Conservation (phyloP, 495 filamentous ascomycete genomes). For the Usnea hakonensis region DNA sequence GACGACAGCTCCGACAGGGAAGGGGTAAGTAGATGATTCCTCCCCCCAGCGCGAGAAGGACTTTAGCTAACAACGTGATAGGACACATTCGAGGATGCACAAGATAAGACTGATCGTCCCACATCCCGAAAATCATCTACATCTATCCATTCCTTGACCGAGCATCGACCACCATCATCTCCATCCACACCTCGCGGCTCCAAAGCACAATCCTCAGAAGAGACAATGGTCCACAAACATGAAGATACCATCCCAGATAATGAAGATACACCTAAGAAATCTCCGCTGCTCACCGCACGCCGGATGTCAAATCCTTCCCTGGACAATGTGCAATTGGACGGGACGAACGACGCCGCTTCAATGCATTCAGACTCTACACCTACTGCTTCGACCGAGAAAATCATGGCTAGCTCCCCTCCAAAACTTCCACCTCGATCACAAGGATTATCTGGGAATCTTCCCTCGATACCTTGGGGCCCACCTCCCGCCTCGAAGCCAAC, state of each 20-base stretch:
- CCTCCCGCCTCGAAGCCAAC: slow-evolving; percentile 38
- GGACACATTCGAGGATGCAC: slow-evolving; percentile 74
- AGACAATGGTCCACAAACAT: slow-evolving; percentile 15
- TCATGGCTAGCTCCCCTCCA: slow-evolving; percentile 41
- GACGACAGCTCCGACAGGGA: slow-evolving; percentile 43
- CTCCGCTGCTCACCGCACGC: slow-evolving; percentile 51
- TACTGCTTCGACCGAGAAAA: slow-evolving; percentile 26
- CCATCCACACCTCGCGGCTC: slow-evolving; percentile 16
- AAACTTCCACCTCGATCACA: slow-evolving; percentile 43
- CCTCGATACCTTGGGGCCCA: slow-evolving; percentile 46
- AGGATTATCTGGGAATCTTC: slow-evolving; percentile 43
- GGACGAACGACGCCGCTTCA: slow-evolving; percentile 40
- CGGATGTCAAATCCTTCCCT: slow-evolving; percentile 58
- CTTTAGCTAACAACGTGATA: slow-evolving; percentile 29
- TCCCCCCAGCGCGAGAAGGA: background rate
- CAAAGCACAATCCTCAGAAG: slow-evolving; percentile 7
- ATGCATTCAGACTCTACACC: slow-evolving; percentile 21
- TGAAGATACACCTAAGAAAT: slow-evolving; percentile 34
- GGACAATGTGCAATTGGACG: slow-evolving; percentile 63
- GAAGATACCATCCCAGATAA: slow-evolving; percentile 29
- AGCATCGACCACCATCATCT: slow-evolving; percentile 37
- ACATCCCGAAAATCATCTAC: slow-evolving; percentile 30
- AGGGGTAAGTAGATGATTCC: slow-evolving; percentile 35
- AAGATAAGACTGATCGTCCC: slow-evolving; percentile 45
- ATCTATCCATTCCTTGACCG: slow-evolving; percentile 39